Evolutionary conservation across 225 moss, liverwort and hornwort species (phyloP), one percentile per base, ranked within the genome.

Genomic region (Physcomitrellopsis africana): DNA sequence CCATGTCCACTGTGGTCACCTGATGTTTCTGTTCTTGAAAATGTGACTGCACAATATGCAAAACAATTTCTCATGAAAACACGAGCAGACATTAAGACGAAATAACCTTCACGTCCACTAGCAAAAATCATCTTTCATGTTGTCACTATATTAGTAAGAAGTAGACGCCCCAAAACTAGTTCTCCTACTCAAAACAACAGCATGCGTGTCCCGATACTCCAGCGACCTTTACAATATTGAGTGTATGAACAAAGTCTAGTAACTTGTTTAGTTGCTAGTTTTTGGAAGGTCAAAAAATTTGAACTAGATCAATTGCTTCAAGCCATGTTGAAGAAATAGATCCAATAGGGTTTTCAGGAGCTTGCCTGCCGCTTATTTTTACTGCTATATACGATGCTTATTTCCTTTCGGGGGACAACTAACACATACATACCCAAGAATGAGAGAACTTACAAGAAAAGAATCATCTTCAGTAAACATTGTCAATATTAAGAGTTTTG

Each of bases 21-120:
- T 94, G 95, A 72, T 99, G 97, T 72, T 93, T 99, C 80, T 95
- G 93, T 86, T 95, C 95, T 75, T 95, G 93, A 79, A 85, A 86
- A 73, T 89, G 92, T 76, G 90, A 87, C 97, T 97, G 86, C 60
- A 79, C 65, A 71, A 75, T 68, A 15, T n/a, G 68, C 67, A 66
- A 43, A 49, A 17, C 63, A 70, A 45, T 24, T 67, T 41, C 48
- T 65, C 58, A 65, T 80, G 49, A 71, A 57, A 51, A 71, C n/a
- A 53, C 26, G 19, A 26, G 32, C 49, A 20, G 11, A 65, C 1
- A 3, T 57, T 72, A 9, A 66, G 16, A 17, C 48, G 29, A 37
- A 44, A 63, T 46, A n/a, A 44, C 24, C 11, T 63, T 56, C 24
- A 37, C n/a, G 9, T 60, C 60, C 42, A 41, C 32, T 37, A 53